Conservation (phyloP, 164 flowering plant genomes). For the Stephania cephalantha region DNA sequence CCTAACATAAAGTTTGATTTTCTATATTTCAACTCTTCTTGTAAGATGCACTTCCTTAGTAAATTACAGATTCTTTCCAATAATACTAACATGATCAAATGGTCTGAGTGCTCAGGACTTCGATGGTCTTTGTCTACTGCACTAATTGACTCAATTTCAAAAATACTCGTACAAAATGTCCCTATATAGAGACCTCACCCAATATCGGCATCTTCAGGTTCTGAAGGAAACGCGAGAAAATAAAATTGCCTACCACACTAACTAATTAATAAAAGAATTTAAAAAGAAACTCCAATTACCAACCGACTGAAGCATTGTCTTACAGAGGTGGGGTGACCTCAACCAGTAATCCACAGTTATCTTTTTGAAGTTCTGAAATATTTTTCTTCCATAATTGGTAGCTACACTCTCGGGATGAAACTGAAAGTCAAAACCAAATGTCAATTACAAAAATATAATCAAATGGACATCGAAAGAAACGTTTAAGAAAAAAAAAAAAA, state of each 20-base stretch:
- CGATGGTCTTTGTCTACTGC: too few species aligned
- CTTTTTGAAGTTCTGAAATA: conserved; percentile 77
- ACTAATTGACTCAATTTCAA: too few species aligned
- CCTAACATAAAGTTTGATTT: too few species aligned
- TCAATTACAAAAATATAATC: background rate
- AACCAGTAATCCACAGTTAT: conserved; percentile 75
- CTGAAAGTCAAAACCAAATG: conserved; percentile 34
- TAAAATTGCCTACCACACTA: background rate
- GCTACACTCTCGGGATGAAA: conserved; percentile 98
- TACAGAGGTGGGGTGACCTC: conserved; percentile 25
- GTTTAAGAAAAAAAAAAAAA: background rate
- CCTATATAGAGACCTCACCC: background rate
- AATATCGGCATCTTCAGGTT: background rate
- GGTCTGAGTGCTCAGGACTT: too few species aligned
- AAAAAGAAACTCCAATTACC: conserved; percentile 38
- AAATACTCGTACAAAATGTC: too few species aligned
- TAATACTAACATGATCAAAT: too few species aligned
- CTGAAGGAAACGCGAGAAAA: background rate
- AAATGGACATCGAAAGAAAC: background rate
- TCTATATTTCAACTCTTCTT: too few species aligned
- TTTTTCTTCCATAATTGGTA: conserved; percentile 66
- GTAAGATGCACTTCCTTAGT: too few species aligned
- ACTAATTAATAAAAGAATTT: background rate
- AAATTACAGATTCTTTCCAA: too few species aligned
- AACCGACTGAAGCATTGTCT: conserved; percentile 32